A percentile compares a stretch with the other conserved stretches of the same genome.
These are phyloP conservation scores for Hyphopichia wangnamkhiaoensis DNA, from an alignment of 1,139 yeast genomes.

Conservation along the genomic window DNA sequence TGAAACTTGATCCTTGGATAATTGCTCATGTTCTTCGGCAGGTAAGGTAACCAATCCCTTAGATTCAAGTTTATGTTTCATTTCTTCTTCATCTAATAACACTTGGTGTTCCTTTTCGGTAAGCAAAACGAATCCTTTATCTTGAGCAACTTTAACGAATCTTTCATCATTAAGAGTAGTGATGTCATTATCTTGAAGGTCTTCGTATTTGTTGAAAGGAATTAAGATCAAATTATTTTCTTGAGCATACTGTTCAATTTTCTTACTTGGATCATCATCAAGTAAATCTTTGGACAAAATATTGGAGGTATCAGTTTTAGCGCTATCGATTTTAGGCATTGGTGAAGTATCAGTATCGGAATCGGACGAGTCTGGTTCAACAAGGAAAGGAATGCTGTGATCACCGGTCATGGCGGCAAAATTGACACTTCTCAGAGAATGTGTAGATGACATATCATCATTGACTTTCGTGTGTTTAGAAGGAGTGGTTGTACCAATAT, in stretches of 20 bases:
- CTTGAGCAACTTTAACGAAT: constrained; percentile 21
- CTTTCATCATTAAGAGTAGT: constrained; percentile 22
- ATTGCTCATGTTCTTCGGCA: constrained; percentile 17
- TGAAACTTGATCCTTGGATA: constrained; percentile 13
- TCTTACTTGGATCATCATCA: constrained; percentile 18
- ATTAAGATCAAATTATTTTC: constrained; percentile 52
- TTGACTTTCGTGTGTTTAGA: constrained; percentile 20
- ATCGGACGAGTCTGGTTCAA: constrained; percentile 39
- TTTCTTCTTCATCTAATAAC: constrained; percentile 33
- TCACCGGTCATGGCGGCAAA: constrained; percentile 6
- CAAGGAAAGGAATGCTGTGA: constrained; percentile 26
- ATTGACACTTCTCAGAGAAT: constrained; percentile 7
- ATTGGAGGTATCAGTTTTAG: constrained; percentile 4
- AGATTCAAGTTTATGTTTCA: constrained; percentile 30
- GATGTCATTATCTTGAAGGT: constrained; percentile 26
- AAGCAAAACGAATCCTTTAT: constrained; percentile 30
- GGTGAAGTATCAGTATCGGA: constrained; percentile 18
- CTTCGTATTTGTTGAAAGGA: constrained; percentile 48
- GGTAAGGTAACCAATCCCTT: constrained; percentile 40
- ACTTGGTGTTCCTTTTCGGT: constrained; percentile 26
- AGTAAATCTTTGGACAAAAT: constrained; percentile 25
- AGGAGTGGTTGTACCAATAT: constrained; percentile 22
- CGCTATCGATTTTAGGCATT: constrained; percentile 5
- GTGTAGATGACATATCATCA: constrained; percentile 21
- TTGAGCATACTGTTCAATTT: constrained; percentile 49